Evolutionary conservation across 2,329 filamentous ascomycete species (phyloP).

Genomic region (Penicillium sp.): DNA sequence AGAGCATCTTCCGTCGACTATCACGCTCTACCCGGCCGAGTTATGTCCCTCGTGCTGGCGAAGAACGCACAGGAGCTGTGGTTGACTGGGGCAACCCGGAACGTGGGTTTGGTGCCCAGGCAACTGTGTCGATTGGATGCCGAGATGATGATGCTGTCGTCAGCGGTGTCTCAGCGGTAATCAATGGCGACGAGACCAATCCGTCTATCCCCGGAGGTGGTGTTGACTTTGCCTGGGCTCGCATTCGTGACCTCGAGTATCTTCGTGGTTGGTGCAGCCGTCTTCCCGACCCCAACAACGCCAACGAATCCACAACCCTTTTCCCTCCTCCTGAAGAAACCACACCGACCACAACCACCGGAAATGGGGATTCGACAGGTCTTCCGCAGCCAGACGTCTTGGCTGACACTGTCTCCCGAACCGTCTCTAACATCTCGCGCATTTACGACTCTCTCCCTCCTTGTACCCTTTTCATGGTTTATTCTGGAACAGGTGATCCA

Average conservation of each 20-base stretch:
- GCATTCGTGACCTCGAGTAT: conserved; percentile 60
- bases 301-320: conserved; percentile 35
- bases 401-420: conserved; percentile 48
- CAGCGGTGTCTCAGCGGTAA: conserved; percentile 52
- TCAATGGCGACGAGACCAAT: conserved; percentile 49
- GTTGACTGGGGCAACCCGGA: conserved; percentile 87
- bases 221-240: conserved; percentile 63
- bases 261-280: conserved; percentile 59
- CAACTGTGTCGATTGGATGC: conserved; percentile 56
- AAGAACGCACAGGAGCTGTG: conserved; percentile 53
- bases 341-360: conserved; percentile 15
- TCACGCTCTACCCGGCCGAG: conserved; percentile 52
- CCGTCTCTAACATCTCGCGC: conserved; percentile 50
- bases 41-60: conserved; percentile 32
- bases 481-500: conserved; percentile 63
- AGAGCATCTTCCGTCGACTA: conserved; percentile 86
- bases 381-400: conserved; percentile 33
- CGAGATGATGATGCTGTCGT: conserved; percentile 58
- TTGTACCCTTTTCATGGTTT: conserved; percentile 61
- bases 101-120: conserved; percentile 57
- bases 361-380: conserved; percentile 1
- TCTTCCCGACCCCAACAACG: conserved; percentile 47
- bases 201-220: conserved; percentile 49
- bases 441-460: conserved; percentile 57
- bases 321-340: conserved; percentile 27